phyloP scores from a whole-genome alignment of 768 basidiomycete species.

The Rhodocollybia butyracea region DNA sequence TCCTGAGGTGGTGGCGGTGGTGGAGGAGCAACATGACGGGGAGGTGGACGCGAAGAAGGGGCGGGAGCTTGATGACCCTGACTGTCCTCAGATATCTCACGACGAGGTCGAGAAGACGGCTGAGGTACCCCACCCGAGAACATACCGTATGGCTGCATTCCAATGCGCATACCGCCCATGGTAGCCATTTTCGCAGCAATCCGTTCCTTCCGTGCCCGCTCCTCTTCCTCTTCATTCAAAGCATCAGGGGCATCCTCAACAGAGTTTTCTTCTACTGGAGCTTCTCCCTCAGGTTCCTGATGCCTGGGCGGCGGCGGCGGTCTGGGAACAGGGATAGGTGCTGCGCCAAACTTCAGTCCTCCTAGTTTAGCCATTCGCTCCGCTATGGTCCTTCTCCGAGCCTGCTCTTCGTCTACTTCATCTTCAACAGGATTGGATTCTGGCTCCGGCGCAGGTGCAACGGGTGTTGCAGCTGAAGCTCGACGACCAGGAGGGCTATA shows the following conservation, averaged over 20 bases:
- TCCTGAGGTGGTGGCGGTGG: slow-evolving; percentile 30
- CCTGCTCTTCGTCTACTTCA: slow-evolving; percentile 49
- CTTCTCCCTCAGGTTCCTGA: slow-evolving; percentile 22
- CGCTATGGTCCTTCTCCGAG: slow-evolving; percentile 70
- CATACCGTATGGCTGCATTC: slow-evolving; percentile 42
- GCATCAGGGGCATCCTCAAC: slow-evolving; percentile 24
- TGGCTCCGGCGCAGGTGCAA: slow-evolving; percentile 12
- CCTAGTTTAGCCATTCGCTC: slow-evolving; percentile 95
- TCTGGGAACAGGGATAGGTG: slow-evolving; percentile 43
- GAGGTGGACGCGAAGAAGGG: slow-evolving; percentile 28
- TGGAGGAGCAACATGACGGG: slow-evolving; percentile 26
- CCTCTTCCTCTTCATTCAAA: slow-evolving; percentile 57
- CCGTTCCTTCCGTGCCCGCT: slow-evolving; percentile 50
- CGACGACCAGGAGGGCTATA: slow-evolving; percentile 45
- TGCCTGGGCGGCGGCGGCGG: slow-evolving; percentile 31
- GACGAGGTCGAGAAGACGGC: slow-evolving; percentile 13
- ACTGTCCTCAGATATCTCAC: slow-evolving; percentile 14
- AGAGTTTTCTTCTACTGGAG: slow-evolving; percentile 18
- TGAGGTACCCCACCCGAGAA: slow-evolving; percentile 6
- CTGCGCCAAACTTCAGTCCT: slow-evolving; percentile 78
- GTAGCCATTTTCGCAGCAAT: slow-evolving; percentile 51
- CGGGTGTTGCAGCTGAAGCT: slow-evolving; percentile 16
- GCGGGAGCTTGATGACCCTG: slow-evolving; percentile 21
- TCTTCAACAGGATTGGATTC: slow-evolving; percentile 26
- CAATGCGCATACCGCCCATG: slow-evolving; percentile 58